A percentile compares a stretch with the other conserved stretches of the same genome.
Evolutionary conservation across 208 protist species (phyloP).

Genomic region (Acanthamoeba sp.): DNA sequence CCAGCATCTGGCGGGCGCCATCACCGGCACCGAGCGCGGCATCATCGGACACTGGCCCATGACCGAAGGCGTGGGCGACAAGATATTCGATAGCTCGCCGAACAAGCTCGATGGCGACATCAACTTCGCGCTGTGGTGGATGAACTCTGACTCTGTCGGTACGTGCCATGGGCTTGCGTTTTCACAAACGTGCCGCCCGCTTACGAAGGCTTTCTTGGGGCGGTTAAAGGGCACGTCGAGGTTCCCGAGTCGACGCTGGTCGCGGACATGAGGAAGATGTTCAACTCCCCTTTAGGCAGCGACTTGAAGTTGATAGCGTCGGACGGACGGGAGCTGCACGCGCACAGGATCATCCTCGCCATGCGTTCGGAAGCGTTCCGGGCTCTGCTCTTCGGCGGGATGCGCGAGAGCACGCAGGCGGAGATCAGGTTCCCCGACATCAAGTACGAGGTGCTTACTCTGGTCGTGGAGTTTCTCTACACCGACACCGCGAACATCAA

Average conservation of each 20-base stretch:
- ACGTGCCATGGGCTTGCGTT: not conserved
- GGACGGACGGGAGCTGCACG: constrained; percentile 30
- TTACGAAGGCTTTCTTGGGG: not conserved
- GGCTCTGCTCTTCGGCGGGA: constrained; percentile 43
- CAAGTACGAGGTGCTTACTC: constrained; percentile 58
- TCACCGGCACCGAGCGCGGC: constrained; percentile 24
- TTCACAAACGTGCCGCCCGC: not conserved
- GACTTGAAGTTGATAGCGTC: constrained; percentile 52
- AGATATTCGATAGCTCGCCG: not conserved
- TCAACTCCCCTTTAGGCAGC: constrained; percentile 43
- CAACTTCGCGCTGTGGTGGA: constrained; percentile 29
- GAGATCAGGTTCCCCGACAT: constrained; percentile 52
- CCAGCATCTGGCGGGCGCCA: not conserved
- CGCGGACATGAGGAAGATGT: constrained; percentile 61
- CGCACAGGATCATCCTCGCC: constrained; percentile 70
- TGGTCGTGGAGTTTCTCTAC: constrained; percentile 53
- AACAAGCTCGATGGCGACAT: constrained; percentile 25
- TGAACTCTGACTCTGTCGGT: constrained; percentile 63
- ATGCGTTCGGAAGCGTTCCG: constrained; percentile 49
- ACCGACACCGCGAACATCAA: constrained; percentile 59
- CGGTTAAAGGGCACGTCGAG: constrained; percentile 27
- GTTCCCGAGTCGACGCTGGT: constrained; percentile 29
- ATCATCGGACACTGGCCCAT: constrained; percentile 58
- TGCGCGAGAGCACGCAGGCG: constrained; percentile 44
- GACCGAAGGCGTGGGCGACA: constrained; percentile 43